Evolutionary conservation across 2,329 filamentous ascomycete genomes (phyloP).

Genomic region (Sclerotinia spermophila): DNA sequence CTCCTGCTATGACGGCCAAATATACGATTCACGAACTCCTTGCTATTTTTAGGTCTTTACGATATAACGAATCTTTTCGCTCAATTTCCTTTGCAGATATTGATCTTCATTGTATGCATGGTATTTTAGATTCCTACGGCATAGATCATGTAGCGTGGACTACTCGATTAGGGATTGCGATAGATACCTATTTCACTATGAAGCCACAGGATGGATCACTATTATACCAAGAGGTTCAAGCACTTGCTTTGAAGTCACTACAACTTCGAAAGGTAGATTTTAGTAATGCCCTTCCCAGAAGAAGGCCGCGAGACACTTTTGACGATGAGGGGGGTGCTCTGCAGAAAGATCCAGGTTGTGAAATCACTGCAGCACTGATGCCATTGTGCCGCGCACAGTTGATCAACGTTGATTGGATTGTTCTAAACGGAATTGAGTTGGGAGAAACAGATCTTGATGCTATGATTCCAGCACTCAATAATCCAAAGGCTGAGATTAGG

Average conservation of each 20-base stretch:
- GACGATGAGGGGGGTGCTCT: constrained; percentile 46
- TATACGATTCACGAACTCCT: constrained; percentile 63
- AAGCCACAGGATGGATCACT: constrained; percentile 45
- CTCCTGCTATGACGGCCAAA: constrained; percentile 49
- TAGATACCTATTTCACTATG: constrained; percentile 35
- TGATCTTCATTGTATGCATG: constrained; percentile 61
- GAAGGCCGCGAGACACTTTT: constrained; percentile 44
- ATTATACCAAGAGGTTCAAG: constrained; percentile 65
- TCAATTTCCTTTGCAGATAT: constrained; percentile 65
- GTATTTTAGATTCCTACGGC: constrained; percentile 56
- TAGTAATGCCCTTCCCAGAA: constrained; percentile 55
- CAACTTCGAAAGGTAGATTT: constrained; percentile 63
- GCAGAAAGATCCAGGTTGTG: constrained; percentile 59
- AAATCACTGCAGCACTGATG: constrained; percentile 66
- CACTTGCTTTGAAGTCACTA: constrained; percentile 62
- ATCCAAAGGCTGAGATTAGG: constrained; percentile 60
- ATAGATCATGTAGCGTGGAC: constrained; percentile 58
- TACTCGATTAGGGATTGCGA: constrained; percentile 46
- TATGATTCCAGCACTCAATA: constrained; percentile 63
- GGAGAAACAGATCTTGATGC: constrained; percentile 65
- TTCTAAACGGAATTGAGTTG: constrained; percentile 64
- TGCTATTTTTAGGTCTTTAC: constrained; percentile 63
- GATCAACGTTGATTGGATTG: constrained; percentile 69
- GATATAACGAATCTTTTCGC: constrained; percentile 67
- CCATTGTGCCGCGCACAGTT: constrained; percentile 63